These are phyloP conservation scores for Axilococcus clingmanii DNA, from an alignment of 139 green algal genomes.

Conservation along the genomic window DNA sequence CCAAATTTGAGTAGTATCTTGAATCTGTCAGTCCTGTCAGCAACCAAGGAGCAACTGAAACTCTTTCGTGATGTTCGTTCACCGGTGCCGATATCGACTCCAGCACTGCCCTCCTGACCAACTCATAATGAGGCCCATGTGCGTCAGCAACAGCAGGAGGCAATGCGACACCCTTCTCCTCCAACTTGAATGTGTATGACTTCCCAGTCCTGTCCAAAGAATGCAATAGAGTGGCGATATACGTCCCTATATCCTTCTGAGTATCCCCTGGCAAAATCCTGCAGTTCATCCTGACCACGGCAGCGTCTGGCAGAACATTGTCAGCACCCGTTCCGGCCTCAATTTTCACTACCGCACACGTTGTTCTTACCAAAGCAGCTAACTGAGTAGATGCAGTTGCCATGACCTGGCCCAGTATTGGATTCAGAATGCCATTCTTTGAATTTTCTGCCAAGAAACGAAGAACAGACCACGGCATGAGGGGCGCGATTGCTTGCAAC, in stretches of 20 bases:
- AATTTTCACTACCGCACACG: conserved; percentile 22
- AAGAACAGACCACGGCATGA: conserved; percentile 2
- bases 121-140: conserved; percentile 24
- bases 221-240: conserved; percentile 13
- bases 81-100: conserved; percentile 14
- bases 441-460: conserved; percentile 1
- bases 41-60: conserved; percentile 34
- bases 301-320: conserved; percentile 49
- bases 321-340: conserved; percentile 28
- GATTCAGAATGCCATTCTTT: conserved; percentile 11
- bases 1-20: conserved; percentile 37
- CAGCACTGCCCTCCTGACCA: conserved; percentile 32
- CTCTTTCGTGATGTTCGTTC: conserved; percentile 3
- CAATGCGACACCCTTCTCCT: background rate
- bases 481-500: conserved; percentile 29
- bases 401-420: conserved; percentile 17
- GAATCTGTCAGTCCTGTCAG: conserved; percentile 38
- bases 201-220: background rate
- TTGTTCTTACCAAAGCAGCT: conserved; percentile 34
- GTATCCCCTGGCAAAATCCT: conserved; percentile 37
- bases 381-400: background rate
- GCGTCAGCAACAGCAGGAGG: conserved; percentile 23
- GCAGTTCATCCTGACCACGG: conserved; percentile 43
- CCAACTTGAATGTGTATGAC: too few species aligned
- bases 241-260: conserved; percentile 1